Evolutionary conservation across 2,329 filamentous ascomycete species (phyloP), one percentile per base, ranked within the genome.

Genomic region (Neurospora sp.): DNA sequence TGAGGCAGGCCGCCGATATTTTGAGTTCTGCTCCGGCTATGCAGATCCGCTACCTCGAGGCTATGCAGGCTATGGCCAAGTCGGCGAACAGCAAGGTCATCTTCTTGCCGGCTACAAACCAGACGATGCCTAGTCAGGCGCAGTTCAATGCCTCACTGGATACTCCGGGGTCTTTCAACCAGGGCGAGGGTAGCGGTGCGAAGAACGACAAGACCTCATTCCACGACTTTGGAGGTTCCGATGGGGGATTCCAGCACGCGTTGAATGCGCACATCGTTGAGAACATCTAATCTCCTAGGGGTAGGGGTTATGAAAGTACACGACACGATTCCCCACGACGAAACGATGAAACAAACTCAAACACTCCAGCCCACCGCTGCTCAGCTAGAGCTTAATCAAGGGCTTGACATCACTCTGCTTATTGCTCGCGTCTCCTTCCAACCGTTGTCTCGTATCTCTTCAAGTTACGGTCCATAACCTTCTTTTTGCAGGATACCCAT

Each of bases 31-130:
- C 95, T 0, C 96, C 96, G 2, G 96, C 96, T 75, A 99, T 99
- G 96, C 94, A 97, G 83, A 97, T 97, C 83, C 86, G 94, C 74
- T 98, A 98, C 81, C 91, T 99, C 74, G 96, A 99, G 83, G 94
- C 96, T 4, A 98, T 98, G 95, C 96, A 98, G 80, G 88, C 92
- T 57, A 99, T 99, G 95, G 96, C 96, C 76, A 98, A 97, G 87
- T 88, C 88, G 0, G 92, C 93, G 66, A 96, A 93, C 81, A 87
- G 85, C 81, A 96, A 96, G 83, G 91, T 96, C 77, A 94, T 95
- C 76, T 95, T 96, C 85, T 78, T 96, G 74, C 91, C 91, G 1
- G 88, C 85, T 8, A 80, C 84, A 52, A 87, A 86, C 79, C 87
- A 91, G 81, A 88, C 86, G 17, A 86, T 90, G 77, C 83, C 80